Percentiles rank a stretch among this genome's conserved stretches.
Conservation (phyloP, 371 early-diverging fungal species). For the Lichtheimia hyalospora region DNA sequence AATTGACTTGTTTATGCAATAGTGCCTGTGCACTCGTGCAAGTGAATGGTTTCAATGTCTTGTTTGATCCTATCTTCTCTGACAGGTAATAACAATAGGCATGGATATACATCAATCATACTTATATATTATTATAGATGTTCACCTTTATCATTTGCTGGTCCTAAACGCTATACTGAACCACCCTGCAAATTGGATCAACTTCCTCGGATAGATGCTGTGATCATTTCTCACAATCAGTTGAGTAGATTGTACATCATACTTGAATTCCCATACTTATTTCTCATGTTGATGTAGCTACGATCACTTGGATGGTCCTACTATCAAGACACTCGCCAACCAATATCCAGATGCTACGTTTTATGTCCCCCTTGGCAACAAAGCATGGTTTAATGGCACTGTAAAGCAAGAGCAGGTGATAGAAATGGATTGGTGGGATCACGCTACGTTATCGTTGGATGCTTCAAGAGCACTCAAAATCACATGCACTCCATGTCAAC, state of each 20-base stretch:
- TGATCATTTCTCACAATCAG: constrained; percentile 77
- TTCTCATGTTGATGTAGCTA: constrained; percentile 32
- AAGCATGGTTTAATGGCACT: constrained; percentile 54
- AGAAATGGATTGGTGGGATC: constrained; percentile 85
- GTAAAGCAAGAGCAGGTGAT: constrained; percentile 48
- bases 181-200: constrained; percentile 68
- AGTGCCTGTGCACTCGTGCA: constrained; percentile 66
- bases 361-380: constrained; percentile 78
- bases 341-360: constrained; percentile 47
- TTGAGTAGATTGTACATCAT: constrained; percentile 4
- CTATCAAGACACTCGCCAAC: constrained; percentile 51
- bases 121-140: constrained; percentile 42
- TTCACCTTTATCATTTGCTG: constrained; percentile 59
- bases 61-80: constrained; percentile 77
- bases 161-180: constrained; percentile 66
- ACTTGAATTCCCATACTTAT: not conserved
- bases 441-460: constrained; percentile 33
- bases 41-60: constrained; percentile 62
- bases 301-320: constrained; percentile 72
- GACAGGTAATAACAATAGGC: constrained; percentile 24
- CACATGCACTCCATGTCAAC: constrained; percentile 76
- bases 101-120: not conserved
- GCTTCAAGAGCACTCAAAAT: constrained; percentile 27
- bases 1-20: not conserved
- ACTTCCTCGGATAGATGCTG: constrained; percentile 66